Base-by-base conservation (phyloP, 208 protist species). In the Polymyxa betae region DNA sequence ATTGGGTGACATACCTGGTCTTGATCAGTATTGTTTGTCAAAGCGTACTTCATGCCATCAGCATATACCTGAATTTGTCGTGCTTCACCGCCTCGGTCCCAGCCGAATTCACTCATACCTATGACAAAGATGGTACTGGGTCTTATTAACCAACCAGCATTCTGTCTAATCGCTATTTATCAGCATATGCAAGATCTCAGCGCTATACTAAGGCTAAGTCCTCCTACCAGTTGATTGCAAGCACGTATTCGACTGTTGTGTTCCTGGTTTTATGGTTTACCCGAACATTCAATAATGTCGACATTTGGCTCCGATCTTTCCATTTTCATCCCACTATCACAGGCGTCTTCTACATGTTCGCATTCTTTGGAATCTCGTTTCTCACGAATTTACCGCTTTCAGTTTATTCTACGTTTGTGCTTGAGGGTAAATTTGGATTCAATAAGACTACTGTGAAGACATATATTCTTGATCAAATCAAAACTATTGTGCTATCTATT, bases 201-300 rank as follows among this genome's bases (percentile, higher is more conserved):
- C 35, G 40, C 5, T 82, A 82, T 43, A 82, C 72, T n/a, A 5
- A n/a, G 5, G 72, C 72, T 5, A 82, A 82, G n/a, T 35, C 35
- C 5, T 43, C 35, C 16, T 43, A 38, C 35, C 10, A 12, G 16
- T 45, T 82, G 12, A 43, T 40, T 5, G 5, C 72, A 20, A 38
- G 16, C 16, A 35, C 72, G 5, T 82, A 82, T 43, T 45, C 35
- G 16, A 40, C n/a, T 5, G 35, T 82, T 5, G n/a, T 35, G 72
- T 82, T 82, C n/a, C n/a, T 82, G n/a, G n/a, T 43, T 20, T 82
- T 82, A 43, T 82, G 72, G 72, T 82, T 82, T 35, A 38, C 72
- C 12, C 16, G 72, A 5, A 16, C 72, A 5, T 82, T 82, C 72
- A 82, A 82, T 82, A 43, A 20, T n/a, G n/a, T 82, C 16, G 72